These are phyloP conservation scores for Poronia punctata DNA, from an alignment of 495 filamentous ascomycete genomes.

Conservation along the genomic window DNA sequence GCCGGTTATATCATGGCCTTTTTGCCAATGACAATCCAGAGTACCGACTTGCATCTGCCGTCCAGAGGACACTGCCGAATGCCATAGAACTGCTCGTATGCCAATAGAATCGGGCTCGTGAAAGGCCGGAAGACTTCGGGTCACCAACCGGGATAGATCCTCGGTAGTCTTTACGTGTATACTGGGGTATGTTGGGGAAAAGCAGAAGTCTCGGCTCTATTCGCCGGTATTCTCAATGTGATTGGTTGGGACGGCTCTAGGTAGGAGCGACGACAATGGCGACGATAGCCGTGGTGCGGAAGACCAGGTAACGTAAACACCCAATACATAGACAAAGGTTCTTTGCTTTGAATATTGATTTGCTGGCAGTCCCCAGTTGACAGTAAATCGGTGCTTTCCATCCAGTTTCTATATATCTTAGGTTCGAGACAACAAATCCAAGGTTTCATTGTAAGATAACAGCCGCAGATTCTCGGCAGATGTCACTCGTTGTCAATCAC, in stretches of 20 bases:
- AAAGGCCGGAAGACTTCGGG: conserved; percentile 8
- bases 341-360: no score
- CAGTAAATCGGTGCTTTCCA: no score
- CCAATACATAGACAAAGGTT: no score
- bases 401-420: no score
- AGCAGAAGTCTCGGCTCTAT: conserved; percentile 1
- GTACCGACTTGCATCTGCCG: not conserved
- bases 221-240: not conserved
- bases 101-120: conserved; percentile 3
- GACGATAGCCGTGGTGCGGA: conserved; percentile 3
- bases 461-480: no score
- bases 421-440: no score
- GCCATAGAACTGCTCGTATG: not conserved
- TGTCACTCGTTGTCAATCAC: no score
- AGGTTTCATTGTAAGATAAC: no score
- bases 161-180: conserved; percentile 2
- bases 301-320: no score
- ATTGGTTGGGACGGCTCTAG: conserved; percentile 1
- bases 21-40: not conserved
- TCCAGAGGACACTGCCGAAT: not conserved
- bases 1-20: no score
- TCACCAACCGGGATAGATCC: conserved; percentile 4
- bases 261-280: conserved; percentile 1
- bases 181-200: no score
- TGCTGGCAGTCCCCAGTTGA: no score